A percentile compares a stretch with the other conserved stretches of the same genome.
Conservation (phyloP, 148 eudicot species). For the Dysphania ambrosioides region DNA sequence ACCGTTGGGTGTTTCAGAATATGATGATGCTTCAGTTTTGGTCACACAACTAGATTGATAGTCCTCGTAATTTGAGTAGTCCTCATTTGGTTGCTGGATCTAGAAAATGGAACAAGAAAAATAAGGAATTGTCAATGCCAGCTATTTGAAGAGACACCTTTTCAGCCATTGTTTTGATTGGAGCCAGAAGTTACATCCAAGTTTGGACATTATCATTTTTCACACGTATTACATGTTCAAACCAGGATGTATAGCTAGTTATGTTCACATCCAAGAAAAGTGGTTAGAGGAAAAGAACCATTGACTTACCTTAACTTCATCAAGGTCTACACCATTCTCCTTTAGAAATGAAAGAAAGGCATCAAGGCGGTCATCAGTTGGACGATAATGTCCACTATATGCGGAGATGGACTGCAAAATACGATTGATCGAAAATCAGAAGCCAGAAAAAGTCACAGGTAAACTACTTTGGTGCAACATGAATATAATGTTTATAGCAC, state of each 20-base stretch:
- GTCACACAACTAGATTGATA: conserved; percentile 17
- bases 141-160: not conserved
- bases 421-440: conserved; percentile 13
- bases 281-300: not conserved
- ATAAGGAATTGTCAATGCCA: not conserved
- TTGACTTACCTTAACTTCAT: conserved; percentile 52
- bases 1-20: conserved; percentile 27
- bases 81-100: conserved; percentile 58
- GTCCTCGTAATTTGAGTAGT: conserved; percentile 43
- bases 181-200: not conserved
- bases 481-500: not conserved
- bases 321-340: conserved; percentile 61
- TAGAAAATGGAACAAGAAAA: conserved; percentile 28
- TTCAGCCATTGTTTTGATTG: not conserved
- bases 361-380: conserved; percentile 68
- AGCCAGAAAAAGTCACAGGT: not conserved
- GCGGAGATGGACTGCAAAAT: conserved; percentile 70
- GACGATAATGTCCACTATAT: conserved; percentile 95
- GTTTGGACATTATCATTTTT: not conserved
- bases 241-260: not conserved
- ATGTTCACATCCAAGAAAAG: conserved; percentile 1
- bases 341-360: conserved; percentile 48
- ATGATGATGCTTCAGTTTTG: conserved; percentile 22
- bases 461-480: not conserved
- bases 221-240: not conserved